Base-by-base conservation (phyloP, 1,139 yeast species). In the Pichia cactophila region DNA sequence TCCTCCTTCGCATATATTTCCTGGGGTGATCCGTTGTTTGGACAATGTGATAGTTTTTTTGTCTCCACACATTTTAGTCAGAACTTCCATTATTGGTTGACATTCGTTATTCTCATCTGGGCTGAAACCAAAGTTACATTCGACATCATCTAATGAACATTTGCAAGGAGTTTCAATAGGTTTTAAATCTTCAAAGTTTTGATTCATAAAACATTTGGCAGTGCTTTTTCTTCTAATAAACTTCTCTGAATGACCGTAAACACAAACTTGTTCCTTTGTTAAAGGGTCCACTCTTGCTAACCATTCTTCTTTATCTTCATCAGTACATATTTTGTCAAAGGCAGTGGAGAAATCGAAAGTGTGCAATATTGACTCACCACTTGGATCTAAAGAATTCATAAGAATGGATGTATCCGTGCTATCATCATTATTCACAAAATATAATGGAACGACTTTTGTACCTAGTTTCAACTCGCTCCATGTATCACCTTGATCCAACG, bases 401-500 rank as follows among this genome's bases (percentile, higher is more conserved):
- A 84, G 56, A 58, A 86, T 82, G 50, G 75, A 75, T 33, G 74
- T 69, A 0, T 89, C 78, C 0, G 92, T 76, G 2, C 94, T 88
- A 65, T 86, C 96, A n/a, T 81, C 74, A 1, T 86, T 78, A 0
- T 90, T 78, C 1, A 78, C 65, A 20, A 85, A 60, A 26, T 63
- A 61, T 14, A 68, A 53, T 1, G 88, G 84, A 28, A 68, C 58
- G 7, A 82, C 58, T 0, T 72, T 57, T 10, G 57, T 54, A n/a
- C 78, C 81, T n/a, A 88, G 62, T 17, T 73, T 69, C 28, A 71
- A 65, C 11, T 70, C 69, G 1, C 64, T 57, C 94, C 95, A 89
- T 1, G 81, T 65, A 20, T 68, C 61, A 36, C 95, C 96, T 62
- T 86, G 92, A 61, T 88, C 89, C 41, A 83, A 64, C 0, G 96